These are phyloP conservation scores for Centrapalus pauciflorus DNA, from an alignment of 129 eudicot species.

Conservation along the genomic window DNA sequence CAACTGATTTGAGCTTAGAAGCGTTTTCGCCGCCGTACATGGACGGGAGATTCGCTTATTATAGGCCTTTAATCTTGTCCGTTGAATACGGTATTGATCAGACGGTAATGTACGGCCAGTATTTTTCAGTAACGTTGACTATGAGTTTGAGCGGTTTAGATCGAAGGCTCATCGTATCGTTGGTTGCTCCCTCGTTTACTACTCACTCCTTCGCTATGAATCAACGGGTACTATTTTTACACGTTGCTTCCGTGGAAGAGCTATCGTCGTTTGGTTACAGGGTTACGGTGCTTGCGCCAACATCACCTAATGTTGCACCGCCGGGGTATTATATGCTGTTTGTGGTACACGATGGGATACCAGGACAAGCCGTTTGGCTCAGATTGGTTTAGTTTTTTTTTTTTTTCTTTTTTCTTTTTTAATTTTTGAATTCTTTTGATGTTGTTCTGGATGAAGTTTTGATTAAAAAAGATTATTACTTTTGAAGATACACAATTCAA, in stretches of 20 bases:
- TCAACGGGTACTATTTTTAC: slow-evolving; percentile 61
- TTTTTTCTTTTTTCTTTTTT: background rate
- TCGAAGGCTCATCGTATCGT: slow-evolving; percentile 37
- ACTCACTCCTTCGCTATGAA: slow-evolving; percentile 89
- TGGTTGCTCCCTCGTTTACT: slow-evolving; percentile 72
- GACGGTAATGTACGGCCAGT: slow-evolving; percentile 46
- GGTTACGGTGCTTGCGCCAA: slow-evolving; percentile 59
- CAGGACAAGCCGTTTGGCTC: slow-evolving; percentile 64
- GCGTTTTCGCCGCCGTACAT: slow-evolving; percentile 70
- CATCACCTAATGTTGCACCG: slow-evolving; percentile 58
- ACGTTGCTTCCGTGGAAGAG: slow-evolving; percentile 19
- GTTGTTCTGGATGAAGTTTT: background rate
- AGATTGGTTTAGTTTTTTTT: slow-evolving; percentile 10
- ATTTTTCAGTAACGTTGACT: slow-evolving; percentile 34
- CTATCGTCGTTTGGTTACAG: slow-evolving; percentile 32
- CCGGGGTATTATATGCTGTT: slow-evolving; percentile 95
- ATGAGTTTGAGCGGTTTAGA: slow-evolving; percentile 22
- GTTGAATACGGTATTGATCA: slow-evolving; percentile 27
- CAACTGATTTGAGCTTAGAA: slow-evolving; percentile 65
- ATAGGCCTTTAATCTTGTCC: slow-evolving; percentile 51
- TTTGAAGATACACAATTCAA: background rate
- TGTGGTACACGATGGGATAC: slow-evolving; percentile 68
- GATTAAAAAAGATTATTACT: background rate
- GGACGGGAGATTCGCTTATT: slow-evolving; percentile 24
- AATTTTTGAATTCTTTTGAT: too few relatives aligned